These are phyloP conservation scores for Lathyrus aphaca DNA, from an alignment of 306 rosid species.

Conservation along the genomic window DNA sequence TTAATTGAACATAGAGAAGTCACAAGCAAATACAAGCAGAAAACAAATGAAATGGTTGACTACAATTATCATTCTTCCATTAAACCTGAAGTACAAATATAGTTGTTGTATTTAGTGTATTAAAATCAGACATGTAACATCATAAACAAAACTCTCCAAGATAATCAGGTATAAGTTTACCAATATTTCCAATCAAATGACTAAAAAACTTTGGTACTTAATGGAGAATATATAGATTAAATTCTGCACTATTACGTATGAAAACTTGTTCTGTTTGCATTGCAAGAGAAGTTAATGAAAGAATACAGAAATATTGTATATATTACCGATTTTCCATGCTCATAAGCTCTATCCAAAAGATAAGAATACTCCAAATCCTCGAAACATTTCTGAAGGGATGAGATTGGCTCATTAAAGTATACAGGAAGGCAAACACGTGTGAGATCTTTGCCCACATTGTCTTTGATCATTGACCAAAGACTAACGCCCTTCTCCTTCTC, in stretches of 20 bases:
- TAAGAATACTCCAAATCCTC: constrained; percentile 95
- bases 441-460: constrained; percentile 98
- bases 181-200: constrained; percentile 8
- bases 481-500: constrained; percentile 98
- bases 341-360: constrained; percentile 88
- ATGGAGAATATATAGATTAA: constrained; percentile 13
- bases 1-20: neutral
- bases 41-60: constrained; percentile 17
- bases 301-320: constrained; percentile 14
- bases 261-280: constrained; percentile 9
- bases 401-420: constrained; percentile 96
- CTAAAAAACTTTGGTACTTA: neutral
- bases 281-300: constrained; percentile 13
- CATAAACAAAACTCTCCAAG: neutral
- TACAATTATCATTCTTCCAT: neutral
- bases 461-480: constrained; percentile 97
- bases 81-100: neutral
- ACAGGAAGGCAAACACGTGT: constrained; percentile 96
- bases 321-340: constrained; percentile 80
- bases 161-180: constrained; percentile 5
- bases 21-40: neutral
- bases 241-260: neutral
- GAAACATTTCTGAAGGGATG: constrained; percentile 95
- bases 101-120: neutral
- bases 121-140: constrained; percentile 2